Conservation (phyloP, 805 yeast genomes). For the Teunomyces cretensis region DNA sequence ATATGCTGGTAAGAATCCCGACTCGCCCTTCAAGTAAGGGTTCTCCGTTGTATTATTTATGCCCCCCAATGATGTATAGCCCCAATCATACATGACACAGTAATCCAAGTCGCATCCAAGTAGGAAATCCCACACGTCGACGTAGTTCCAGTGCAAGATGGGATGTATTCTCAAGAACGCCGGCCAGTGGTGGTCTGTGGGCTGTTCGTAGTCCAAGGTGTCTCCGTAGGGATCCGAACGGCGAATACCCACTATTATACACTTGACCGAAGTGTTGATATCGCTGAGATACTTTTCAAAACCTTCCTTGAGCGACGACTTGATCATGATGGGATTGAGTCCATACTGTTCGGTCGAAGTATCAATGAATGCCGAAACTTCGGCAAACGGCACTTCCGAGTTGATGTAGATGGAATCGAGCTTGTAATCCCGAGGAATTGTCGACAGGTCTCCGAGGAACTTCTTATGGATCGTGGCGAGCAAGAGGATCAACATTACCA, state of each 20-base stretch:
- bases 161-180: constrained; percentile 82
- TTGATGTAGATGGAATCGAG: constrained; percentile 72
- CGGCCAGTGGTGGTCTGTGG: constrained; percentile 93
- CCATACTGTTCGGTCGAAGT: constrained; percentile 54
- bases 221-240: constrained; percentile 84
- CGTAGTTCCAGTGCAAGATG: constrained; percentile 81
- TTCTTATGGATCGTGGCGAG: constrained; percentile 51
- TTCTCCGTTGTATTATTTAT: constrained; percentile 67
- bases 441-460: constrained; percentile 13
- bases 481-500: constrained; percentile 78
- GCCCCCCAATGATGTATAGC: constrained; percentile 92
- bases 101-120: constrained; percentile 58
- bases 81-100: constrained; percentile 74
- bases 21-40: constrained; percentile 44
- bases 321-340: constrained; percentile 46
- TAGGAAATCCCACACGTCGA: constrained; percentile 83
- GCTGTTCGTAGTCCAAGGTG: constrained; percentile 56
- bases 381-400: constrained; percentile 68
- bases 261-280: constrained; percentile 53
- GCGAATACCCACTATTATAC: constrained; percentile 85
- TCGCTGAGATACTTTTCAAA: constrained; percentile 57
- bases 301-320: constrained; percentile 63
- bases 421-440: constrained; percentile 29
- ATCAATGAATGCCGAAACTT: constrained; percentile 65
- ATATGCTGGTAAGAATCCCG: constrained; percentile 52